These are phyloP conservation scores for Nepenthes gracilis DNA, from an alignment of 148 eudicot species.

Conservation along the genomic window DNA sequence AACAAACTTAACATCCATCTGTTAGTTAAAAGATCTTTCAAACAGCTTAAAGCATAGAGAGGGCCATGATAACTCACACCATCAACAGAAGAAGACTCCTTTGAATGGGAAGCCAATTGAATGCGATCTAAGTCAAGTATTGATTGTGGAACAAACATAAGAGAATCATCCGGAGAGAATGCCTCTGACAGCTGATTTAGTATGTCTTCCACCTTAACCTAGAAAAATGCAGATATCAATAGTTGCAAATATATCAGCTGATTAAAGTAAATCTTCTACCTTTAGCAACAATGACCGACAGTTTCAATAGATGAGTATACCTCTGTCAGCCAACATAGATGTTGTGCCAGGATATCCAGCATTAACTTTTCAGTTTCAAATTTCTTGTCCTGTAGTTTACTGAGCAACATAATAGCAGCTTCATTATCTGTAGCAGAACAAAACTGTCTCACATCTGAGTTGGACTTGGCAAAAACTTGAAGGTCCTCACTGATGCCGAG, in stretches of 20 bases:
- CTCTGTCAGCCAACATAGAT: conserved; percentile 46
- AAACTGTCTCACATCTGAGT: conserved; percentile 36
- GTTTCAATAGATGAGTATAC: conserved; percentile 20
- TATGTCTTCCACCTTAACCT: conserved; percentile 59
- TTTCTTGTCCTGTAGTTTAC: conserved; percentile 32
- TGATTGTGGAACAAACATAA: conserved; percentile 62
- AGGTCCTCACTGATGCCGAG: conserved; percentile 66
- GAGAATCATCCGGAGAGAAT: conserved; percentile 71
- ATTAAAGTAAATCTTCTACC: background rate
- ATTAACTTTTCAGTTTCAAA: conserved; percentile 35
- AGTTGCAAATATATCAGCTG: background rate
- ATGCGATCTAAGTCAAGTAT: conserved; percentile 44
- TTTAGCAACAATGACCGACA: background rate
- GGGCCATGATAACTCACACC: conserved; percentile 33
- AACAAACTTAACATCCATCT: background rate
- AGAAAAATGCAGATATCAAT: conserved; percentile 8
- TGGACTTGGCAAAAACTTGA: conserved; percentile 61
- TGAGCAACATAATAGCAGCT: conserved; percentile 32
- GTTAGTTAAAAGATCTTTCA: background rate
- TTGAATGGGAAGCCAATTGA: conserved; percentile 30
- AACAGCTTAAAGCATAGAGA: background rate
- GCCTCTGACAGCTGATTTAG: conserved; percentile 49
- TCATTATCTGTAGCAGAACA: conserved; percentile 59
- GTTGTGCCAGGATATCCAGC: conserved; percentile 35
- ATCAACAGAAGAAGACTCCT: conserved; percentile 52